Conservation (phyloP, 345 rosid species). For the Anastatica hierochuntica region DNA sequence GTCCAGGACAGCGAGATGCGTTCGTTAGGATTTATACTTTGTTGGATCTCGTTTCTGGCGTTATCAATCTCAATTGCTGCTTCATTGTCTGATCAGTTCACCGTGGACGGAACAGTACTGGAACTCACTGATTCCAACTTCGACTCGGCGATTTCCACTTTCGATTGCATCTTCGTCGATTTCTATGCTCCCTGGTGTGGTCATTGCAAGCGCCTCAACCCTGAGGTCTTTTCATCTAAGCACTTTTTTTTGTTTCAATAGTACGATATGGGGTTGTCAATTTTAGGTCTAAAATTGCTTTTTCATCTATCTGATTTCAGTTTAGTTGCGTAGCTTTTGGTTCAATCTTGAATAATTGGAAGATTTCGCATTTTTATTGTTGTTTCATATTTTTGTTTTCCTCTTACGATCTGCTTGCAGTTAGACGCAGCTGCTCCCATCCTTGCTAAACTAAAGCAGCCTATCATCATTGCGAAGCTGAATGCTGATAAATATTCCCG, state of each 20-base stretch:
- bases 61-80: constrained; percentile 11
- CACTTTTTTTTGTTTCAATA: too few species aligned
- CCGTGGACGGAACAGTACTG: constrained; percentile 56
- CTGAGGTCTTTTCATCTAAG: constrained; percentile 45
- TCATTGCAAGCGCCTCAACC: constrained; percentile 91
- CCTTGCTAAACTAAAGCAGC: constrained; percentile 59
- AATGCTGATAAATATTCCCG: constrained; percentile 68
- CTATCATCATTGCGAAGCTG: constrained; percentile 76
- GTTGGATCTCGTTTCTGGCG: constrained; percentile 13
- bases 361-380: too few species aligned
- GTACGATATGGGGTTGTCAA: too few species aligned
- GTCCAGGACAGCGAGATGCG: too few species aligned
- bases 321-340: too few species aligned
- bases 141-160: constrained; percentile 60
- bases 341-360: too few species aligned
- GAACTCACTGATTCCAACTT: constrained; percentile 83
- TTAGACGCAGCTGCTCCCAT: constrained; percentile 83
- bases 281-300: too few species aligned
- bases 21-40: neutral
- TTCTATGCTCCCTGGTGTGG: constrained; percentile 99
- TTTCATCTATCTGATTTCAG: too few species aligned
- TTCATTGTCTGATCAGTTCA: constrained; percentile 23
- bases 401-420: constrained; percentile 31
- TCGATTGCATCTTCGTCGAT: constrained; percentile 70
- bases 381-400: too few species aligned